These are phyloP conservation scores for Xylaria arbuscula DNA, from an alignment of 2,329 filamentous ascomycete genomes.

Conservation along the genomic window DNA sequence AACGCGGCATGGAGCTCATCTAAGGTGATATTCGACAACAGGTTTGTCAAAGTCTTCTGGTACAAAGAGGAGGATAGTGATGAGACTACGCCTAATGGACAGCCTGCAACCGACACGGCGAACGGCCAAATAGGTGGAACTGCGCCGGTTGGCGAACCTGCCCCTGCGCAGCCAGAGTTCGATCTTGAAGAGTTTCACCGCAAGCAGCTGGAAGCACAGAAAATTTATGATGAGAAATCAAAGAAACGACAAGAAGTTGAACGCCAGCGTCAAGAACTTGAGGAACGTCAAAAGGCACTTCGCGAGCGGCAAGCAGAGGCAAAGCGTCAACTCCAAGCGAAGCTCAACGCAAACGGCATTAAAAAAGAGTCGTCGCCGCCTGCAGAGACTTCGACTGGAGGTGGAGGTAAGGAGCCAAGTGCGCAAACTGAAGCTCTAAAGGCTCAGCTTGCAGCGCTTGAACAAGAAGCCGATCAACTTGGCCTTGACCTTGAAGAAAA, in stretches of 20 bases:
- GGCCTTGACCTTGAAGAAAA: conserved; percentile 71
- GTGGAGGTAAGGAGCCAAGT: conserved; percentile 47
- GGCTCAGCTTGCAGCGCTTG: conserved; percentile 76
- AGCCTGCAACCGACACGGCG: conserved; percentile 46
- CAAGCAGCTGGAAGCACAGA: conserved; percentile 79
- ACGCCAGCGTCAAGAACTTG: conserved; percentile 70
- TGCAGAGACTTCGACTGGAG: conserved; percentile 39
- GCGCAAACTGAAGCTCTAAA: conserved; percentile 73
- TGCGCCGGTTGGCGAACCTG: conserved; percentile 25
- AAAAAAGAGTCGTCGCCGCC: conserved; percentile 43
- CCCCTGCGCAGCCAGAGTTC: conserved; percentile 62
- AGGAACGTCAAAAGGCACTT: conserved; percentile 71
- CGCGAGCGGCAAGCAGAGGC: conserved; percentile 73
- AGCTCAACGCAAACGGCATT: conserved; percentile 65
- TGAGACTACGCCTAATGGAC: conserved; percentile 44
- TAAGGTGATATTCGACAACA: conserved; percentile 84
- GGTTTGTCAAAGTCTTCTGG: conserved; percentile 89
- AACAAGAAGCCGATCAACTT: conserved; percentile 76
- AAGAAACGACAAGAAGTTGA: conserved; percentile 72
- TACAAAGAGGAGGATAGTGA: conserved; percentile 64
- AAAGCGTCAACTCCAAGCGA: conserved; percentile 69
- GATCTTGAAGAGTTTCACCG: conserved; percentile 76
- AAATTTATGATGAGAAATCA: conserved; percentile 72
- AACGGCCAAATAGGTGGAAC: conserved; percentile 47
- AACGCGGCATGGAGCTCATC: conserved; percentile 79